Evolutionary conservation across 495 filamentous ascomycete species (phyloP).

Genomic region (Hyaloscypha hepaticicola): DNA sequence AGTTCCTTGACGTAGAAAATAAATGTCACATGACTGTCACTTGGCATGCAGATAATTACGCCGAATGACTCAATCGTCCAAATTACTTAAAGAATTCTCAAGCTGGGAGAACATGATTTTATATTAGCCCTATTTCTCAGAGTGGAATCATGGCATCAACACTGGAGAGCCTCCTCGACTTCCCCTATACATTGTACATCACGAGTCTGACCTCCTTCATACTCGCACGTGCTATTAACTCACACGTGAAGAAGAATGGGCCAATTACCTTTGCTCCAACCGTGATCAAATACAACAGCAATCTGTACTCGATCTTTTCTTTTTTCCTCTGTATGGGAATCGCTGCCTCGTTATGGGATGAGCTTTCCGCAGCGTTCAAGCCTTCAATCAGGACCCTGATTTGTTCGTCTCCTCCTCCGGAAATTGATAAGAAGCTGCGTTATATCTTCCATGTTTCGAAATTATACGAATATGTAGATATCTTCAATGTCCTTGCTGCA

Average conservation of each 20-base stretch:
- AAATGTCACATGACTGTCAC: neutral
- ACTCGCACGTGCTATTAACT: neutral
- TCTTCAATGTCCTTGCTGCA: conserved; percentile 17
- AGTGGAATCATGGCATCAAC: neutral
- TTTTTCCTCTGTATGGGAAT: conserved; percentile 6
- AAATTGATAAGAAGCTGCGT: neutral
- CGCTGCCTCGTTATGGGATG: neutral
- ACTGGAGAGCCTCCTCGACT: neutral
- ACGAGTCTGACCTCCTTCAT: neutral
- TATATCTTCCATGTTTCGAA: conserved; percentile 8
- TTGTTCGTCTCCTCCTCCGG: neutral
- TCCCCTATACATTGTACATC: neutral
- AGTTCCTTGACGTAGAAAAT: neutral
- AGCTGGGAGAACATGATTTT: no score
- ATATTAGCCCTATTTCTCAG: neutral
- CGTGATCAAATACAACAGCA: conserved; percentile 12
- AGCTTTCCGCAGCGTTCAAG: neutral
- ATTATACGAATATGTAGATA: conserved; percentile 16
- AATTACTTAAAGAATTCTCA: neutral
- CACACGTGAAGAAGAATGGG: neutral
- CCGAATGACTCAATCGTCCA: conserved; percentile 2
- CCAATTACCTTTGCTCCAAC: neutral
- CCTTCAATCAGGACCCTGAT: conserved; percentile 1
- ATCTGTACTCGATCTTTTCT: conserved; percentile 4
- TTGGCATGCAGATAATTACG: neutral